These are phyloP conservation scores for Sungouiozyma ichnusensis DNA, from an alignment of 805 yeast genomes.

Conservation along the genomic window DNA sequence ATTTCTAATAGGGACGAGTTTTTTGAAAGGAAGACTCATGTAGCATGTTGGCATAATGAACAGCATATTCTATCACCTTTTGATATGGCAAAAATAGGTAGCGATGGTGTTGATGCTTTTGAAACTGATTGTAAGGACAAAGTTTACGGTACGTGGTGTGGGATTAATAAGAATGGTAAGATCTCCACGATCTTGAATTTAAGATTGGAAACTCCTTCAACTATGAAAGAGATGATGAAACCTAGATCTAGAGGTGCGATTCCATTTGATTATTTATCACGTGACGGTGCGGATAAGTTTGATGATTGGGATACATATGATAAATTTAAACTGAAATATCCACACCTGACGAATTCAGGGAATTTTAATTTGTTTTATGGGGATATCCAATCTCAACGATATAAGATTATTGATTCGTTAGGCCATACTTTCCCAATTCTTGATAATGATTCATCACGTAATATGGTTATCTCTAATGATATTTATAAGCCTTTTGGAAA, in stretches of 20 bases:
- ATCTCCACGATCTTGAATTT: constrained; percentile 70
- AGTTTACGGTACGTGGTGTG: constrained; percentile 90
- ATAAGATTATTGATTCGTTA: constrained; percentile 20
- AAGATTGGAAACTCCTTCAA: constrained; percentile 21
- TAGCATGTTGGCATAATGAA: constrained; percentile 34
- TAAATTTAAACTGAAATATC: constrained; percentile 15
- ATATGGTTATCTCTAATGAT: constrained; percentile 27
- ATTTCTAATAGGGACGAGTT: constrained; percentile 85
- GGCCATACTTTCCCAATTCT: constrained; percentile 26
- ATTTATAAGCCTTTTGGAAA: constrained; percentile 10
- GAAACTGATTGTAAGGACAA: constrained; percentile 26
- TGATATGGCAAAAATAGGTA: constrained; percentile 42
- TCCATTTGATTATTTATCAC: constrained; percentile 32
- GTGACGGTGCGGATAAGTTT: constrained; percentile 11
- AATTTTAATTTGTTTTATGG: constrained; percentile 33
- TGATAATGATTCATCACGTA: constrained; percentile 9
- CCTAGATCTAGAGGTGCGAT: constrained; percentile 36
- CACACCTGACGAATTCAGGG: constrained; percentile 16
- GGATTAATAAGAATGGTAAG: constrained; percentile 46
- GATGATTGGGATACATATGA: constrained; percentile 22
- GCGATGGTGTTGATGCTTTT: not conserved
- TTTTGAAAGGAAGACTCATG: constrained; percentile 58
- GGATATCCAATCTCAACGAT: constrained; percentile 16
- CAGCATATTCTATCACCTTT: constrained; percentile 48
- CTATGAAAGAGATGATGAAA: constrained; percentile 3